Evolutionary conservation across 768 basidiomycete genomes (phyloP), one percentile per base, ranked within the genome.

Genomic region (Lentinus tigrinus): DNA sequence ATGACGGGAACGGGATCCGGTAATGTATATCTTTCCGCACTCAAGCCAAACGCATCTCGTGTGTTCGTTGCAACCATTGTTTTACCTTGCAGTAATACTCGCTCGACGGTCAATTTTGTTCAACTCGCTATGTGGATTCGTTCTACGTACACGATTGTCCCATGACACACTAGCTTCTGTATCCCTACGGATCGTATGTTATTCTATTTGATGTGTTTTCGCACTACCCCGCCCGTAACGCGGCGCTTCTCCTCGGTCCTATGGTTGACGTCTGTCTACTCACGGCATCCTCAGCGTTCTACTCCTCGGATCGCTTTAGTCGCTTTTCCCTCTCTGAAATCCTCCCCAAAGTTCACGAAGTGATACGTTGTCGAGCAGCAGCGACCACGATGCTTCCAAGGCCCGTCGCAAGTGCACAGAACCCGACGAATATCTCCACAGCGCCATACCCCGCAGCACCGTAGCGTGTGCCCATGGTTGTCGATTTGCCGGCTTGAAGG

Each of bases 351-450:
- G 43, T 21, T 44, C 43, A 44, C 5, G 21, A 7, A 16, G 43
- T 7, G 16, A 55, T 10, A 1, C 58, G 47, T 40, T 50, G 52
- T 43, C 64, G 60, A 6, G 61, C 39, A n/a, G 51, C 47, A 26
- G 62, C 65, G 0, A 65, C 59, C 17, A 61, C 36, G n/a, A 63
- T 37, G 49, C 65, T 65, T 13, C 56, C 56, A 17, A 65, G 13
- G 14, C 65, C 58, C 1, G 63, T 64, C 7, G 57, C 63, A 4
- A 63, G 51, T 5, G 63, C 63, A 36, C 63, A 64, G 16, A 57
- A 48, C 4, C 65, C 65, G 1, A 67, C 65, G 54, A 67, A 67
- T 26, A 67, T 55, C 52, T 67, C 65, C 42, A 67, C 59, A 0
- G 57, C 51, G 14, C 61, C 61, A 52, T 65, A 67, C 16, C 65